Conservation (phyloP, 1,284 basidiomycete genomes). For the Puccinia horiana region DNA sequence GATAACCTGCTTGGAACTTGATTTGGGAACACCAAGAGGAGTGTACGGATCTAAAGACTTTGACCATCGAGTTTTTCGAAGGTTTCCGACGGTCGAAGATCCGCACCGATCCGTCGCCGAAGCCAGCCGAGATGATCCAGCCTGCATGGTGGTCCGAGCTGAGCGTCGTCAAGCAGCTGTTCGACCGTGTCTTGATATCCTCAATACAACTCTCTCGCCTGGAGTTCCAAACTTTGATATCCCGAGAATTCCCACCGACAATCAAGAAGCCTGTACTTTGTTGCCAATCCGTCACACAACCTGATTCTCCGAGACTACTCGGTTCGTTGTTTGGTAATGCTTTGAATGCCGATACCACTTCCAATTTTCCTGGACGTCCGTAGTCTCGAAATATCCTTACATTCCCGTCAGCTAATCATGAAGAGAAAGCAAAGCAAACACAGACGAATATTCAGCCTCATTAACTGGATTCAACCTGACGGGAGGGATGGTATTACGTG, state of each 20-base stretch:
- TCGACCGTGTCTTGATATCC: slow-evolving; percentile 85
- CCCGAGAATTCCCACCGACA: slow-evolving; percentile 85
- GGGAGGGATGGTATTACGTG: no score
- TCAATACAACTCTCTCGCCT: slow-evolving; percentile 80
- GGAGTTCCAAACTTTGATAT: slow-evolving; percentile 92
- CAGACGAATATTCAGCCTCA: background rate
- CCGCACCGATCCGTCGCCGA: slow-evolving; percentile 87
- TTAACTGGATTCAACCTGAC: background rate
- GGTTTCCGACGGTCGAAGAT: slow-evolving; percentile 87
- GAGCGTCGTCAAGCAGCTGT: slow-evolving; percentile 84
- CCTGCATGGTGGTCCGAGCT: slow-evolving; percentile 75
- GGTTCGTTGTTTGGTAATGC: slow-evolving; percentile 44
- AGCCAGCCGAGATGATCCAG: slow-evolving; percentile 83
- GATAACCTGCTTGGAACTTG: slow-evolving; percentile 74
- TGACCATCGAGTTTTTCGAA: slow-evolving; percentile 79
- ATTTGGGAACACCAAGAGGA: slow-evolving; percentile 88
- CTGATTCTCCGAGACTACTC: slow-evolving; percentile 34
- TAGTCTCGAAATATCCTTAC: slow-evolving; percentile 44
- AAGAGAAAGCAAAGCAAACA: background rate
- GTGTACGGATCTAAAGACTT: slow-evolving; percentile 74
- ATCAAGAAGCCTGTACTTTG: slow-evolving; percentile 81
- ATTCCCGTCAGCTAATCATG: slow-evolving; percentile 32
- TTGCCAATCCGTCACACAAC: slow-evolving; percentile 85
- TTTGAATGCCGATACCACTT: slow-evolving; percentile 44
- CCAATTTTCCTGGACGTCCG: slow-evolving; percentile 4